Conservation (phyloP, 495 filamentous ascomycete genomes). For the Talaromyces thailandensis region DNA sequence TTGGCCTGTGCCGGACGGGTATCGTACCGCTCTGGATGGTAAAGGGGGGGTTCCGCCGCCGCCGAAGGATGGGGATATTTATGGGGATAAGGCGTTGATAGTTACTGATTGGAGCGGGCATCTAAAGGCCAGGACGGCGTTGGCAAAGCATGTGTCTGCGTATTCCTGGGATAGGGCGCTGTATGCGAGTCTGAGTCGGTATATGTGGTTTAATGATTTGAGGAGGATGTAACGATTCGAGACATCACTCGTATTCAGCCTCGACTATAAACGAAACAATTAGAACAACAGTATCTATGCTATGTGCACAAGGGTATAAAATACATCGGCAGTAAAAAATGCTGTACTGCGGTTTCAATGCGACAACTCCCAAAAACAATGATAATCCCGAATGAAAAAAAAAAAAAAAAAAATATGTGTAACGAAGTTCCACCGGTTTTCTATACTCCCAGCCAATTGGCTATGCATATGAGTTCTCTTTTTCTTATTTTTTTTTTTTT, state of each 20-base stretch:
- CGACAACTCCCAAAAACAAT: background rate
- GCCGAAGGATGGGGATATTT: conserved; percentile 10
- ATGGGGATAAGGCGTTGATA: conserved; percentile 17
- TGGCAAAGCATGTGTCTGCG: conserved; percentile 23
- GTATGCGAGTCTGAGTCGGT: conserved; percentile 28
- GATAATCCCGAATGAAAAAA: background rate
- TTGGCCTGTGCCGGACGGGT: conserved; percentile 10
- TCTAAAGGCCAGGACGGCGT: conserved; percentile 20
- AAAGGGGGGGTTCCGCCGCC: background rate
- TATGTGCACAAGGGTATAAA: background rate
- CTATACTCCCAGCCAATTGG: background rate
- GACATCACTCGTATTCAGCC: background rate
- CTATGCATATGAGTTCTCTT: background rate
- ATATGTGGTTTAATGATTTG: conserved; percentile 24
- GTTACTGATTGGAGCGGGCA: conserved; percentile 27
- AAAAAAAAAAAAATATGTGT: background rate
- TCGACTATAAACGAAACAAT: background rate
- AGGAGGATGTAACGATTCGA: conserved; percentile 13
- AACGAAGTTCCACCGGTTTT: background rate
- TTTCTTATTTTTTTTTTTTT: background rate
- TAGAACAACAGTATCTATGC: background rate
- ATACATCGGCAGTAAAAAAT: background rate
- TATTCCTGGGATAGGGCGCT: conserved; percentile 31
- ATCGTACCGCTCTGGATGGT: background rate
- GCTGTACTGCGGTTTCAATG: background rate